Conservation (phyloP, 2,329 filamentous ascomycete genomes). For the Penicillium decumbens region DNA sequence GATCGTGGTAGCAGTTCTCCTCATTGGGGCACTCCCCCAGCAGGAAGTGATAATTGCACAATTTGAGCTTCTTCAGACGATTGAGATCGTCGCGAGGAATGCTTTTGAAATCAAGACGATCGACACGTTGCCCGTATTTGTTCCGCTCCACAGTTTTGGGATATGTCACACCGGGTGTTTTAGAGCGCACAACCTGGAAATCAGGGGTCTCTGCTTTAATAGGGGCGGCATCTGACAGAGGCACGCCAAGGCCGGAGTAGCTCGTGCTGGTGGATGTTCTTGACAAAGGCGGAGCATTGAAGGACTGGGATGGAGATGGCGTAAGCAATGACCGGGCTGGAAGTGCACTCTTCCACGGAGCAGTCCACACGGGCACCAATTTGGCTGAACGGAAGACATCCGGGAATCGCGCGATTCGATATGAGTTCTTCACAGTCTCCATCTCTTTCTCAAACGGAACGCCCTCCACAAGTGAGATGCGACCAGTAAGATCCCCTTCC, state of each 20-base stretch:
- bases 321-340: slow-evolving; percentile 31
- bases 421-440: slow-evolving; percentile 44
- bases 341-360: slow-evolving; percentile 32
- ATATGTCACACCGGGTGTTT: slow-evolving; percentile 28
- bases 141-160: slow-evolving; percentile 50
- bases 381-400: slow-evolving; percentile 53
- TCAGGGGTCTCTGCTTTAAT: slow-evolving; percentile 36
- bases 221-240: slow-evolving; percentile 34
- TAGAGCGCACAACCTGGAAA: slow-evolving; percentile 38
- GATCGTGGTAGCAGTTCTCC: slow-evolving; percentile 50
- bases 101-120: slow-evolving; percentile 48
- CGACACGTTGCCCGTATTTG: slow-evolving; percentile 56
- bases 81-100: slow-evolving; percentile 54
- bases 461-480: slow-evolving; percentile 55
- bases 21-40: slow-evolving; percentile 54
- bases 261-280: slow-evolving; percentile 41
- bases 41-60: slow-evolving; percentile 60
- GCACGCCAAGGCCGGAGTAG: slow-evolving; percentile 32
- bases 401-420: slow-evolving; percentile 49
- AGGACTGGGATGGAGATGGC: slow-evolving; percentile 35
- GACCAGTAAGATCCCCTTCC: slow-evolving; percentile 43
- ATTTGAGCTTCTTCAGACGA: slow-evolving; percentile 58
- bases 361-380: slow-evolving; percentile 36
- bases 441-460: slow-evolving; percentile 54
- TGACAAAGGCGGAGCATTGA: slow-evolving; percentile 27